Percentiles rank a stretch among this genome's conserved stretches.
Evolutionary conservation across 2,329 filamentous ascomycete genomes (phyloP).

Genomic region (Dryadomyces quercivorus): DNA sequence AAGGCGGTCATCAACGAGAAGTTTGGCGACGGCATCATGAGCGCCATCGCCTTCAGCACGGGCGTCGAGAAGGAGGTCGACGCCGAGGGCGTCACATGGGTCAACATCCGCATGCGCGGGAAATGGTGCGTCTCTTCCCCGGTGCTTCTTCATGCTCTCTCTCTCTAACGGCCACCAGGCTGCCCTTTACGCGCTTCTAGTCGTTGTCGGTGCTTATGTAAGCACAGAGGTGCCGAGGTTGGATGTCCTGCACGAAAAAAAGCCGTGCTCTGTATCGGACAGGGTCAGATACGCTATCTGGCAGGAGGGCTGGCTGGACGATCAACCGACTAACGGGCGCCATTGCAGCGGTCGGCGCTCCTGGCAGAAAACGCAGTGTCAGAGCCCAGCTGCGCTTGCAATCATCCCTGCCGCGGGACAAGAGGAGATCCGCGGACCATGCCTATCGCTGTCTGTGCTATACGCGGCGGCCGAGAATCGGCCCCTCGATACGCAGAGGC

Average conservation of each 20-base stretch:
- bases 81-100: constrained; percentile 68
- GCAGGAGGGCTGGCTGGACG: too few species aligned
- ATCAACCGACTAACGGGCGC: too few species aligned
- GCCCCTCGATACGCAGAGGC: too few species aligned
- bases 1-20: constrained; percentile 95
- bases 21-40: constrained; percentile 92
- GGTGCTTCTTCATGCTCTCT: neutral
- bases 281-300: too few species aligned
- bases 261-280: too few species aligned
- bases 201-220: neutral
- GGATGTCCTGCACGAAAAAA: neutral
- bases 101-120: constrained; percentile 68
- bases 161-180: constrained; percentile 13
- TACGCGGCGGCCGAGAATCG: too few species aligned
- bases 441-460: too few species aligned
- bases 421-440: too few species aligned
- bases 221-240: neutral
- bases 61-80: constrained; percentile 92
- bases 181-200: constrained; percentile 24
- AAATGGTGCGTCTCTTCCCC: constrained; percentile 53
- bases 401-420: too few species aligned
- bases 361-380: too few species aligned
- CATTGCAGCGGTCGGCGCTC: too few species aligned
- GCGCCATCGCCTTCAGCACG: constrained; percentile 80
- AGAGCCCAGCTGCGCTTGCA: too few species aligned